Base-by-base conservation (phyloP, 2,329 filamentous ascomycete species). In the Epichloe gansuensis region DNA sequence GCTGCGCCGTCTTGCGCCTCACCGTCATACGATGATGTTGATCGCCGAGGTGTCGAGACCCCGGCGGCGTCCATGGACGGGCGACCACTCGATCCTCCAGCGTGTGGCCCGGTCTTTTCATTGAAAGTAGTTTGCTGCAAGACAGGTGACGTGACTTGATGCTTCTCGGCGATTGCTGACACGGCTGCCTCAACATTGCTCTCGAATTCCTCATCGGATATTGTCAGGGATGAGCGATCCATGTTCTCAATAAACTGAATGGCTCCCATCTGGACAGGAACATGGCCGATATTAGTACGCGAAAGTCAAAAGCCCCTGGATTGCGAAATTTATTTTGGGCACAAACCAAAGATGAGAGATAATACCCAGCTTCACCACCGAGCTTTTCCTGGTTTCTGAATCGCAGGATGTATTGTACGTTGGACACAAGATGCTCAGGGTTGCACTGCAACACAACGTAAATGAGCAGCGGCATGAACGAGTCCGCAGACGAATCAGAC, bases 321-420 rank as follows among this genome's bases (percentile, higher is more conserved):
- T 11, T 31, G 1, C 31, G 31, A 31, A 11, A 0, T 4, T 4
- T 11, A 9, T 31, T 31, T 31, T 4, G 31, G 15, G 12, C 37
- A 8, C 3, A 9, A 28, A 90, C 86, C 60, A 98, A 72, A 7
- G 93, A 97, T 35, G 91, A 97, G 52, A 98, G 80, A 68, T 98
- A 98, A 69, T 98, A 98, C 12, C 93, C 93, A 13, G 93, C 91
- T 73, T 98, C 93, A n/a, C 93, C 93, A 25, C 87, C 88, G 1
- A 98, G 81, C 67, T 97, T 97, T 51, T 98, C 93, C 68, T 96
- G 93, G 63, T 97, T 96, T 50, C 93, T 83, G 72, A 98, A 98
- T 46, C 94, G 84, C 50, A 97, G 75, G 57, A 98, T 97, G 67
- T 98, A 98, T 68, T 98, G 93, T 3, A 98, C 88, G 67, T 98